Evolutionary conservation across 2,329 filamentous ascomycete genomes (phyloP), one percentile per base, ranked within the genome.

Genomic region (Metarhizium anisopliae): DNA sequence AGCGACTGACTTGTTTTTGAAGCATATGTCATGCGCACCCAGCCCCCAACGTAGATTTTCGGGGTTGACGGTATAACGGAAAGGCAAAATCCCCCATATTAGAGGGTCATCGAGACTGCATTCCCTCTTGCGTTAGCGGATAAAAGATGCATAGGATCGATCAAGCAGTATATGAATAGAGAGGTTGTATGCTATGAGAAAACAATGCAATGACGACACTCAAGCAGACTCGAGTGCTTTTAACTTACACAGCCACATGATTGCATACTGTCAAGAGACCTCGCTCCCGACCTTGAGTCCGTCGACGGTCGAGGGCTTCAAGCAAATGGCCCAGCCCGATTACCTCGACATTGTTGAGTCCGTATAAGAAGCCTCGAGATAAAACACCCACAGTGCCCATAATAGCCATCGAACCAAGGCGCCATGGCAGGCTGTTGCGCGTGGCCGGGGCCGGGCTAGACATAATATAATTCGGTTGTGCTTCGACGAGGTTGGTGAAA

Each of bases 11-110:
- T 83, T 86, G 67, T 90, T 93, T 65, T 86, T 86, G 71, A 95
- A 99, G 73, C 92, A 96, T 58, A 99, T 92, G 70, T 99, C 94
- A 69, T 96, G 90, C 64, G 91, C 95, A 29, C 90, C 94, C 55
- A 99, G 80, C 10, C 86, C 84, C 90, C 92, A 97, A 68, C 94
- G 84, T 65, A 91, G 79, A 67, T 92, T 94, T 55, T 80, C 77
- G 20, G 88, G 83, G 57, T 85, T 83, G 65, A 88, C 84, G 60
- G 82, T 75, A 66, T 94, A 90, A 52, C 81, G 79, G 50, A 89
- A 70, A 1, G 94, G 94, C 4, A 99, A 75, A 40, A 90, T 83
- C 18, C 93, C 94, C 93, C 93, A 99, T 63, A 96, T 85, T 57
- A 97, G 74, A 30, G 94, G 94, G 73, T 99, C 94, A 72, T 99